Conservation (phyloP, 1,284 basidiomycete species). For the Rhodotorula sp. region DNA sequence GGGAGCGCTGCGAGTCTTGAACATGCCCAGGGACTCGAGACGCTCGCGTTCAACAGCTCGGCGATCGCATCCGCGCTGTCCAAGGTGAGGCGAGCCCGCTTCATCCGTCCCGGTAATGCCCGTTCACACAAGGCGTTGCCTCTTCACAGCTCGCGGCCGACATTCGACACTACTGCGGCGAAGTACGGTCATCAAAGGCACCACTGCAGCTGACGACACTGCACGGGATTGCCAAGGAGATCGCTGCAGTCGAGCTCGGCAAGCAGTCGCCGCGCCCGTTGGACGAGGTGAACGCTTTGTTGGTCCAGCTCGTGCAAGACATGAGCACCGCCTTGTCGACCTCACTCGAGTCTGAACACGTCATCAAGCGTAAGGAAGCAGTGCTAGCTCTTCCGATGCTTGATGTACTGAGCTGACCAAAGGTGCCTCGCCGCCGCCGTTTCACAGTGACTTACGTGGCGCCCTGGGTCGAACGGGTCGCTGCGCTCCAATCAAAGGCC, state of each 20-base stretch:
- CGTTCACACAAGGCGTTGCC: neutral
- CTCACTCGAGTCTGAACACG: conserved; percentile 71
- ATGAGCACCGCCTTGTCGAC: conserved; percentile 66
- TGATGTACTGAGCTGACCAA: neutral
- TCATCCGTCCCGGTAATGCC: fast-evolving
- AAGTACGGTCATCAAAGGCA: conserved; percentile 69
- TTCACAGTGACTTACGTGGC: conserved; percentile 67
- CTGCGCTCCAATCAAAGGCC: conserved; percentile 77
- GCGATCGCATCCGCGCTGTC: conserved; percentile 81
- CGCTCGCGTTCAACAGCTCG: conserved; percentile 64
- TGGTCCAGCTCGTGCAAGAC: conserved; percentile 68
- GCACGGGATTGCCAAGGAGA: conserved; percentile 68
- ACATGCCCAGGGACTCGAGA: conserved; percentile 68
- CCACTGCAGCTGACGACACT: conserved; percentile 72
- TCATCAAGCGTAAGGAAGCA: conserved; percentile 64
- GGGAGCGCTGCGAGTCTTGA: conserved; percentile 68
- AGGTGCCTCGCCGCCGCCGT: neutral
- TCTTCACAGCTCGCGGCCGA: conserved; percentile 71
- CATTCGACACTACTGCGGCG: conserved; percentile 72
- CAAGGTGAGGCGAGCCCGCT: conserved; percentile 57
- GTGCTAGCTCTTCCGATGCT: neutral
- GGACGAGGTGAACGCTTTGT: conserved; percentile 67
- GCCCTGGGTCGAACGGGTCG: conserved; percentile 85
- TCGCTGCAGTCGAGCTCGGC: conserved; percentile 65
- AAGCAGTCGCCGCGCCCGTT: conserved; percentile 62